Percentiles rank a stretch among this genome's conserved stretches.
Evolutionary conservation across 768 basidiomycete genomes (phyloP).

Genomic region (Pulveroboletus ravenelii): DNA sequence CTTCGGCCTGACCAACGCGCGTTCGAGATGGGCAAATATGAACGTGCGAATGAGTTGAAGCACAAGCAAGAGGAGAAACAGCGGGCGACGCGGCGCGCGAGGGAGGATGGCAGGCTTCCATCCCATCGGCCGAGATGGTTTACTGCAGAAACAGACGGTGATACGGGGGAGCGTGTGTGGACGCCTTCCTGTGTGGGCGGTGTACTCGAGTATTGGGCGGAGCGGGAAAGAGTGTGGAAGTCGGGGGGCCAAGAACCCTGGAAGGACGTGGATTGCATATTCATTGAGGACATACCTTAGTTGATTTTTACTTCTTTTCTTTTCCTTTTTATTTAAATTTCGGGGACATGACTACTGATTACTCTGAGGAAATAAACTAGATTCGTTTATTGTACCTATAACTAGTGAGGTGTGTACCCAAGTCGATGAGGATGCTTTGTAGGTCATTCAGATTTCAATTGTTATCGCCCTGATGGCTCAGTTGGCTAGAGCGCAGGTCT

Average conservation of each 20-base stretch:
- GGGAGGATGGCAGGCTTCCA: constrained; percentile 71
- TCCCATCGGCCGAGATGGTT: constrained; percentile 89
- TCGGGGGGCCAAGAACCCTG: constrained; percentile 38
- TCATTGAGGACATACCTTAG: constrained; percentile 54
- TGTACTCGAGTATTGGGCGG: constrained; percentile 77
- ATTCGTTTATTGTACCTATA: neutral
- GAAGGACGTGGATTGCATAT: constrained; percentile 76
- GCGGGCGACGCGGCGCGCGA: constrained; percentile 55
- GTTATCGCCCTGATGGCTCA: constrained; percentile 45
- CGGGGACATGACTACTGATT: neutral
- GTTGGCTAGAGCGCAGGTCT: constrained; percentile 55
- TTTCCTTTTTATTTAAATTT: neutral
- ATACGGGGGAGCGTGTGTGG: constrained; percentile 91
- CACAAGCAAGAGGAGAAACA: constrained; percentile 80
- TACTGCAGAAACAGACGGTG: constrained; percentile 70
- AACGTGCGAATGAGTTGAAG: constrained; percentile 78
- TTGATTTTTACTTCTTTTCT: neutral
- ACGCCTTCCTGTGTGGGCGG: constrained; percentile 50
- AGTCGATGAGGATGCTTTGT: no score
- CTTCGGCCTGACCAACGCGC: constrained; percentile 91
- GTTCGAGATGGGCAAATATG: constrained; percentile 86
- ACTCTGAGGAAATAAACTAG: constrained; percentile 6
- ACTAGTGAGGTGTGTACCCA: no score
- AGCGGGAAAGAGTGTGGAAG: constrained; percentile 63
- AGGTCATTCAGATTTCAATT: no score